phyloP scores from a whole-genome alignment of 768 basidiomycete species.

The Lentinus brumalis region DNA sequence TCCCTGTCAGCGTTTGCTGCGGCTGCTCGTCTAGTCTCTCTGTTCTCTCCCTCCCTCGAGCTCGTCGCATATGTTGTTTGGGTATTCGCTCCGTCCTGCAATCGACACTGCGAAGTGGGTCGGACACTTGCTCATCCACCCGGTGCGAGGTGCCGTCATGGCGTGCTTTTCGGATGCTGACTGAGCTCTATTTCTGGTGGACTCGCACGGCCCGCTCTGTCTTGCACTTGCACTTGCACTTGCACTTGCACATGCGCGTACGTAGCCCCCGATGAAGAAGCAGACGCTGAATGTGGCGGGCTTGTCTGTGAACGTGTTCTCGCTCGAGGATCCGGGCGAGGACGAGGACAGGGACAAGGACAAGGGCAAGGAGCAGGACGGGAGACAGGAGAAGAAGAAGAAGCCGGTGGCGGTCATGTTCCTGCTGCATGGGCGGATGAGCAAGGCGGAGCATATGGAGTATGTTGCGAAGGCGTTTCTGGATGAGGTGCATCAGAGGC shows the following conservation, averaged over 20 bases:
- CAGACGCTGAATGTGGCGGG: constrained; percentile 30
- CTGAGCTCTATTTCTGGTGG: neutral
- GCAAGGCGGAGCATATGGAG: constrained; percentile 35
- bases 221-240: neutral
- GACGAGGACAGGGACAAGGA: neutral
- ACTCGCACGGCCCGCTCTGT: neutral
- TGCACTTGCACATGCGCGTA: neutral
- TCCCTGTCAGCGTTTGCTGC: neutral
- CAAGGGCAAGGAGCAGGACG: neutral
- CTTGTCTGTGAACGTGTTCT: constrained; percentile 29
- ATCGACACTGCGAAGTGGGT: neutral
- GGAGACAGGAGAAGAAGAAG: neutral
- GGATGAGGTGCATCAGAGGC: constrained; percentile 37
- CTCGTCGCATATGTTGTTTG: neutral
- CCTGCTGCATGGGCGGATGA: constrained; percentile 47
- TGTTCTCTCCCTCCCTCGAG: neutral
- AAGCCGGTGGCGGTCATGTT: constrained; percentile 38
- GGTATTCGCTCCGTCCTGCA: neutral
- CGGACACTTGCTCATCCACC: neutral
- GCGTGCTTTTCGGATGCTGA: neutral
- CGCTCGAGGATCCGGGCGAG: neutral
- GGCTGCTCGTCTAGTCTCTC: neutral
- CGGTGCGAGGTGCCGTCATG: neutral
- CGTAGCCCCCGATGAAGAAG: constrained; percentile 11
- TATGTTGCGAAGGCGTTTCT: constrained; percentile 37